These are phyloP conservation scores for Hansenula lynferdii DNA, from an alignment of 1,139 yeast species.

Conservation along the genomic window DNA sequence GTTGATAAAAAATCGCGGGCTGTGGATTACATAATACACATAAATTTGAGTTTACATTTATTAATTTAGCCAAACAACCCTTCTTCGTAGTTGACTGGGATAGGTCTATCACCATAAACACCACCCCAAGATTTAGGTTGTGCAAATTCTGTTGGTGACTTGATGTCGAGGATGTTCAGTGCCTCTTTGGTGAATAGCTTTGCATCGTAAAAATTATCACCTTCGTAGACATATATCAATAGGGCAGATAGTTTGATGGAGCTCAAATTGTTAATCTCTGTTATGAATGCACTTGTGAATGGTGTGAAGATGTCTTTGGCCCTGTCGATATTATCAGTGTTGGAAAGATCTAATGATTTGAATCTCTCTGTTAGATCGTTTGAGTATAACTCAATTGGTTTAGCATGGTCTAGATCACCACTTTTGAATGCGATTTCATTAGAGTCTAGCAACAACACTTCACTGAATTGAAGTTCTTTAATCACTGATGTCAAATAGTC, in stretches of 20 bases:
- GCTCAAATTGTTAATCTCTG: conserved; percentile 1
- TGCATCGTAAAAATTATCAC: conserved; percentile 82
- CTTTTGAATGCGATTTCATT: conserved; percentile 54
- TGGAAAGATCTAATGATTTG: conserved; percentile 10
- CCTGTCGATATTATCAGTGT: conserved; percentile 3
- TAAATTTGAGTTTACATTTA: no score
- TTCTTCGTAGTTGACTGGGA: conserved; percentile 67
- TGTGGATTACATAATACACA: background rate
- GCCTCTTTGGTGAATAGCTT: conserved; percentile 43
- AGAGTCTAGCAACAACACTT: conserved; percentile 63
- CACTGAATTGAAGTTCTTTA: conserved; percentile 43
- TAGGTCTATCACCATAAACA: conserved; percentile 68
- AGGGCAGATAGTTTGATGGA: conserved; percentile 7
- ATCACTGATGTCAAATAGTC: conserved; percentile 43
- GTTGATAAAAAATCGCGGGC: background rate
- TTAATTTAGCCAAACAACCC: conserved; percentile 35
- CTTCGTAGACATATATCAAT: conserved; percentile 69
- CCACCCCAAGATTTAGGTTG: conserved; percentile 82
- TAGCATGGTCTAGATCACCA: conserved; percentile 20
- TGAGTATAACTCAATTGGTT: conserved; percentile 24
- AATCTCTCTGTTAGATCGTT: conserved; percentile 9
- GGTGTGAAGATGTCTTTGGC: conserved; percentile 6
- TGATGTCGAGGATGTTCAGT: conserved; percentile 24
- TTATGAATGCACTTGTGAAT: conserved; percentile 5
- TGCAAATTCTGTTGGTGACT: conserved; percentile 28